Evolutionary conservation across 805 yeast species (phyloP), one percentile per base, ranked within the genome.

Genomic region (Pichia eremophila): DNA sequence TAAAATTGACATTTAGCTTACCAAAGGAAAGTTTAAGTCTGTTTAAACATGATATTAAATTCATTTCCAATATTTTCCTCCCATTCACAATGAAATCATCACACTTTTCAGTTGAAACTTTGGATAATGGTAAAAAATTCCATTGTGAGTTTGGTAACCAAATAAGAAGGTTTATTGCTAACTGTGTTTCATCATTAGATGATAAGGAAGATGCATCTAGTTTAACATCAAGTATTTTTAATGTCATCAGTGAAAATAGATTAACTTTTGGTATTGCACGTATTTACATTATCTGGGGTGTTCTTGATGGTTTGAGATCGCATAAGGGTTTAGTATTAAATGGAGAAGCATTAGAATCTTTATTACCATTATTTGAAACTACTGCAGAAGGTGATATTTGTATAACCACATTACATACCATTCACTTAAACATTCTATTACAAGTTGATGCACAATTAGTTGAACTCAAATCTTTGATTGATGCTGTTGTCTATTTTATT

Each of bases 251-350:
- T 27, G 71, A 71, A 9, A 58, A 71, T 19, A 71, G 73, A 40
- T 71, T 74, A 9, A 64, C 79, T 0, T 87, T 78, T 64, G 95
- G 81, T 52, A 87, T 89, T 4, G 78, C 88, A 0, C 76, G 85
- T 60, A 71, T 83, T 2, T 84, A 78, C 51, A 59, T 83, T 4
- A 55, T 78, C 1, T 59, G 68, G 29, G 95, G 93, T 6, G 52
- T 86, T 12, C 56, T 74, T 10, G 54, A 65, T n/a, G 89, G 85
- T 1, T 62, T 83, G 25, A 47, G 55, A 43, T 49, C 41, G 25
- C 52, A 40, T 17, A 39, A 45, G n/a, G 29, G 35, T 2, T 32
- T 45, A 3, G 45, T 51, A 0, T 47, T 62, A 19, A 44, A 41
- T 17, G 54, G 61, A 17, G 60, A 56, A 5, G 70, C 73, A 34